phyloP scores from a whole-genome alignment of 148 eudicot genomes.

The Rhododendron williamsianum region DNA sequence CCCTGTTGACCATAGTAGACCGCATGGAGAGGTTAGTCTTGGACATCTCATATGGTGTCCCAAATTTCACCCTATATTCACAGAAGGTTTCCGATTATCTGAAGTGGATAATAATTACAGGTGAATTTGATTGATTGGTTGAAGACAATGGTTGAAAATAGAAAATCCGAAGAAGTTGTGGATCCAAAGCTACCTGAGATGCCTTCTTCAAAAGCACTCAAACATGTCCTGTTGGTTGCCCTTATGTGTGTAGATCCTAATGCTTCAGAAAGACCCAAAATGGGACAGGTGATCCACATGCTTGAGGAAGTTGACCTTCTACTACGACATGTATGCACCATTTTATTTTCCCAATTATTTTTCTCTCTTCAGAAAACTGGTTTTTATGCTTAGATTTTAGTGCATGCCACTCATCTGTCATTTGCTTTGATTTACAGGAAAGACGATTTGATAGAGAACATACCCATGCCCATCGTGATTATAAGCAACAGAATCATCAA shows the following conservation, averaged over 20 bases:
- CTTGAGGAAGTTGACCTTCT: slow-evolving; percentile 70
- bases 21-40: slow-evolving; percentile 56
- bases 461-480: slow-evolving; percentile 29
- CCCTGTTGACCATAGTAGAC: slow-evolving; percentile 64
- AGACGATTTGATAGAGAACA: slow-evolving; percentile 45
- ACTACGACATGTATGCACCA: slow-evolving; percentile 44
- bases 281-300: slow-evolving; percentile 86
- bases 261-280: slow-evolving; percentile 66
- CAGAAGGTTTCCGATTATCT: background rate
- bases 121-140: slow-evolving; percentile 72
- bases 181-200: slow-evolving; percentile 63
- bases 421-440: slow-evolving; percentile 39
- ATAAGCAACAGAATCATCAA: slow-evolving; percentile 25
- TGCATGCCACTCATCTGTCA: background rate
- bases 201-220: slow-evolving; percentile 71
- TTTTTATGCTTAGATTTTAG: background rate
- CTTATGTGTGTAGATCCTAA: slow-evolving; percentile 74
- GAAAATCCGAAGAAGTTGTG: slow-evolving; percentile 69
- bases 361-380: background rate
- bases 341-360: background rate
- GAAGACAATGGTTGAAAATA: slow-evolving; percentile 59
- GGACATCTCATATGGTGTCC: background rate
- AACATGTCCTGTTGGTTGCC: slow-evolving; percentile 61
- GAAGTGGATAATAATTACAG: slow-evolving; percentile 26
- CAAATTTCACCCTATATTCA: background rate